Evolutionary conservation across 2,329 filamentous ascomycete genomes (phyloP).

Genomic region (Tetracladium maxilliforme): DNA sequence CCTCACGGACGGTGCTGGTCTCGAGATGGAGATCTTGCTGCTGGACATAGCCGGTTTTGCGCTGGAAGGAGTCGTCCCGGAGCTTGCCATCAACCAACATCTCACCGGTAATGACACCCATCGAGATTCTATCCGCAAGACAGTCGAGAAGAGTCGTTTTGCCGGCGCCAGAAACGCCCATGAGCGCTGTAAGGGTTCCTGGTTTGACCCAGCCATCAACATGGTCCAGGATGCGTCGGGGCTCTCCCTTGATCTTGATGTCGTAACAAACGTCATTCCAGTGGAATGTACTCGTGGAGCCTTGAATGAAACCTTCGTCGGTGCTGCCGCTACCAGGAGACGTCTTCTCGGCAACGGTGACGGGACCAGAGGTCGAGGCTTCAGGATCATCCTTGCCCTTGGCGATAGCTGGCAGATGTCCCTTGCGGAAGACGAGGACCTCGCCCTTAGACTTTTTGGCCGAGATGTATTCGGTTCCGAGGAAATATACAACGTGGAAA

Average conservation of each 20-base stretch:
- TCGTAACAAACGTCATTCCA: constrained; percentile 79
- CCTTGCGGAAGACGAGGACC: constrained; percentile 57
- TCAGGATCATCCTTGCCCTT: constrained; percentile 18
- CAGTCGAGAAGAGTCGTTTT: constrained; percentile 80
- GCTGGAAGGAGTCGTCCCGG: constrained; percentile 71
- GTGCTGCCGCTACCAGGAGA: too few relatives aligned
- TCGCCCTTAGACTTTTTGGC: constrained; percentile 63
- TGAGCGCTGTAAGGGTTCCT: constrained; percentile 53
- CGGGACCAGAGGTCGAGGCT: too few relatives aligned
- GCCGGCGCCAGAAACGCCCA: constrained; percentile 64
- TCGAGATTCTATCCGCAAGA: constrained; percentile 63
- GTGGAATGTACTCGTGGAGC: constrained; percentile 67
- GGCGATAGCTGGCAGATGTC: constrained; percentile 28
- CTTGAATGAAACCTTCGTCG: too few relatives aligned
- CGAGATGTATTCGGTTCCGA: constrained; percentile 40
- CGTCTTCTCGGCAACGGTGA: too few relatives aligned
- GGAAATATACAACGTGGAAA: constrained; percentile 43
- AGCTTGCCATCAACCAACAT: constrained; percentile 53
- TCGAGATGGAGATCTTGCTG: constrained; percentile 81
- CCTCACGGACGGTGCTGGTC: constrained; percentile 78
- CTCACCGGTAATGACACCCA: constrained; percentile 78
- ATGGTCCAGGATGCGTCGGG: constrained; percentile 50
- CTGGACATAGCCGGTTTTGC: constrained; percentile 78
- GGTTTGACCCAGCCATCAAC: constrained; percentile 64
- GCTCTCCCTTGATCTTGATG: constrained; percentile 53